Evolutionary conservation across 2,329 filamentous ascomycete genomes (phyloP).

Genomic region (Xylaria sp.): DNA sequence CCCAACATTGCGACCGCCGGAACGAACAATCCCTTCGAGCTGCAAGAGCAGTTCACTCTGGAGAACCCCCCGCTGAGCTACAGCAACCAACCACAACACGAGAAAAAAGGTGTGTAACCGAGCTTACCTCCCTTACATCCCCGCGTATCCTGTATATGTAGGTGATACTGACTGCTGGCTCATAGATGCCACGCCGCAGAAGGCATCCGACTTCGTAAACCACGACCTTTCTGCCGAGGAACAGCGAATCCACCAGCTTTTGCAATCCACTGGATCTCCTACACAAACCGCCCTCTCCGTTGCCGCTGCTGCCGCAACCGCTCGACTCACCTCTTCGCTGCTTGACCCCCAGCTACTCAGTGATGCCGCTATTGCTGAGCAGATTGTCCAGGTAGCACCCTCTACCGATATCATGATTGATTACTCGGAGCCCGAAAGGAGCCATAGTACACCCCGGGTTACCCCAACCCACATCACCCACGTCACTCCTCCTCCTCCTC

Average conservation of each 20-base stretch:
- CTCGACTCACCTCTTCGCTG: conserved; percentile 59
- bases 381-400: conserved; percentile 24
- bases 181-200: conserved; percentile 27
- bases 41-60: conserved; percentile 64
- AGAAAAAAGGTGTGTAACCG: conserved; percentile 46
- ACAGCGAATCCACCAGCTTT: conserved; percentile 52
- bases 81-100: conserved; percentile 46
- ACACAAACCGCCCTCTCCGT: conserved; percentile 59
- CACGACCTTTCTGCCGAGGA: conserved; percentile 54
- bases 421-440: conserved; percentile 34
- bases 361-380: conserved; percentile 30
- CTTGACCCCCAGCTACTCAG: conserved; percentile 56
- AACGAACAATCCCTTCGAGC: conserved; percentile 49
- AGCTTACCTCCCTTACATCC: not conserved
- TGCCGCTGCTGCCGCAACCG: conserved; percentile 62
- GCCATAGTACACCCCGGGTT: conserved; percentile 6
- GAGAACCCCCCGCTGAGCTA: conserved; percentile 61
- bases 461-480: conserved; percentile 4
- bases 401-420: conserved; percentile 40
- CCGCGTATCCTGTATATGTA: conserved; percentile 8
- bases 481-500: conserved; percentile 19
- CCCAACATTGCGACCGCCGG: conserved; percentile 21
- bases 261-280: conserved; percentile 45
- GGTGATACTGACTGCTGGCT: conserved; percentile 17
- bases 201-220: conserved; percentile 24